Evolutionary conservation across 2,329 filamentous ascomycete species (phyloP).

Genomic region (Aspergillus cejpii): DNA sequence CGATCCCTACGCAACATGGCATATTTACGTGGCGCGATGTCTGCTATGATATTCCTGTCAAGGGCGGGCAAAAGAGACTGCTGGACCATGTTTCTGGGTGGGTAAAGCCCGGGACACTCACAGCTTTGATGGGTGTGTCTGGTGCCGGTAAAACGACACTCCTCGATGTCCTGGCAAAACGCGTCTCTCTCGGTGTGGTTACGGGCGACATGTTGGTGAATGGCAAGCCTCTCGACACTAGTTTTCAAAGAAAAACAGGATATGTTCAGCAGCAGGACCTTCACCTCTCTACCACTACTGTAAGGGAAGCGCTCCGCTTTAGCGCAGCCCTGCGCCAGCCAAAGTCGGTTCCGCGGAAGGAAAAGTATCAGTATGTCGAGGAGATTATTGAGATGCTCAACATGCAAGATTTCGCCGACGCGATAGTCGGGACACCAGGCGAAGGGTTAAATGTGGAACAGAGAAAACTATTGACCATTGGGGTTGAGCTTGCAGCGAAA

Average conservation of each 20-base stretch:
- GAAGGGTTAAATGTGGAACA: slow-evolving; percentile 61
- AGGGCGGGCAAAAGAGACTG: slow-evolving; percentile 46
- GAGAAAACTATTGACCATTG: slow-evolving; percentile 72
- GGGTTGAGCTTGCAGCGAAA: slow-evolving; percentile 85
- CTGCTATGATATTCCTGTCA: slow-evolving; percentile 49
- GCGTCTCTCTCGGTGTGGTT: slow-evolving; percentile 56
- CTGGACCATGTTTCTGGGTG: slow-evolving; percentile 51
- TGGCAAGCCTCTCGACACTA: slow-evolving; percentile 49
- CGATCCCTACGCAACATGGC: slow-evolving; percentile 32
- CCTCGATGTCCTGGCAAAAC: slow-evolving; percentile 52
- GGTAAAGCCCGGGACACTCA: slow-evolving; percentile 52
- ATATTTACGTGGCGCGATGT: slow-evolving; percentile 51
- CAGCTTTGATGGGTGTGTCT: slow-evolving; percentile 56
- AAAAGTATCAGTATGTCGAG: slow-evolving; percentile 79
- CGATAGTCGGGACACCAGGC: slow-evolving; percentile 77
- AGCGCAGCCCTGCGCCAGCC: slow-evolving; percentile 79
- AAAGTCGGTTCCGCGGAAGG: slow-evolving; percentile 57
- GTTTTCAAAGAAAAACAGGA: slow-evolving; percentile 59
- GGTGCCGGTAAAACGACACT: slow-evolving; percentile 59
- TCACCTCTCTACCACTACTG: slow-evolving; percentile 74
- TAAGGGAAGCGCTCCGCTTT: slow-evolving; percentile 79
- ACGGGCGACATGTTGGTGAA: slow-evolving; percentile 62
- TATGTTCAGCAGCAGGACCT: slow-evolving; percentile 68
- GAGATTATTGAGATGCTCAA: slow-evolving; percentile 75
- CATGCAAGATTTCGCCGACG: slow-evolving; percentile 82